Base-by-base conservation (phyloP, 306 rosid genomes). In the barrel medic (Medicago truncatula) region DNA sequence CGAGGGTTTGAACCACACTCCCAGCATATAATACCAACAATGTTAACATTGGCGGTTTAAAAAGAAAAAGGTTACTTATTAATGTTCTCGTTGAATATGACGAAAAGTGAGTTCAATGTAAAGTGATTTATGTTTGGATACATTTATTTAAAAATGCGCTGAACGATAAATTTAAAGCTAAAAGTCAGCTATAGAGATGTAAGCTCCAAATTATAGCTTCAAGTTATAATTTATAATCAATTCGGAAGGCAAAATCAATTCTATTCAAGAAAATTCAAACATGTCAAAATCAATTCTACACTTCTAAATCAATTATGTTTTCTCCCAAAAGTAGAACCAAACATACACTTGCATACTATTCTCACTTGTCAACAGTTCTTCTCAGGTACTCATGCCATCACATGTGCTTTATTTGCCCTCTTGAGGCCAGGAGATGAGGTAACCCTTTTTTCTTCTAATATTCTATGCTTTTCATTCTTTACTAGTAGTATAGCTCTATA, bases 371-470 rank as follows among this genome's bases (percentile, higher is more conserved):
- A 71, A 78, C 91, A 93, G 98, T 93, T 93, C 86, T 93, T 93
- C 84, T 93, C 98, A 87, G 98, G 98, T 85, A 91, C 98, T 74
- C 98, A 93, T 86, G 94, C 98, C 16, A 91, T 93, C 80, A 78
- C 96, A 9, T 93, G 98, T 81, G 96, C 98, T 70, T 85, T 93
- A 73, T 93, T 88, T 69, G 91, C 97, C 4, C 76, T 91, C 36
- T 71, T 93, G 68, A 91, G 97, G 84, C 98, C 98, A 0, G 94
- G 96, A 59, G 96, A 93, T 87, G 98, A 93, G 96, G 98, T 91
- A 85, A 88, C 81, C 61, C 63, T 43, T 81, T 67, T 46, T 63
- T 54, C 17, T 60, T 69, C 52, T 47, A 50, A 74, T 38, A 52
- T 66, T 76, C 28, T 52, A 36, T 78, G 58, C 36, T 79, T 71